Base-by-base conservation (phyloP, 2,329 filamentous ascomycete genomes). In the Diaporthe vaccinii region DNA sequence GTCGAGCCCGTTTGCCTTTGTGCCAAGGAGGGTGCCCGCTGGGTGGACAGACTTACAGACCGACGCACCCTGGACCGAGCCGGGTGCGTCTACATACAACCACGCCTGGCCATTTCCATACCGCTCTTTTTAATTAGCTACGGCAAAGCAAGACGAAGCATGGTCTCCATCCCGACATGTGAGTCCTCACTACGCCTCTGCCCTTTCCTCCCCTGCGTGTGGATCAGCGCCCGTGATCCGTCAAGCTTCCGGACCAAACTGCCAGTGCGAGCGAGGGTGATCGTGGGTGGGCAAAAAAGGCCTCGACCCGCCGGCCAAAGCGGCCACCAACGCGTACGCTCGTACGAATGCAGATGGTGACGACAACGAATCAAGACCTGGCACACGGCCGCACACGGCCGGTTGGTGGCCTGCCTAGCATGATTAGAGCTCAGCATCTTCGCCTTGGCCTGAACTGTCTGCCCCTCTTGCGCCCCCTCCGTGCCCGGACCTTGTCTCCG, bases 271-370 rank as follows among this genome's bases (percentile, higher is more conserved):
- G 46, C 62, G 22, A 39, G 31, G 44, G 46, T 49, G 61, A 36
- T 12, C 41, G 44, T 51, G 41, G 62, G 25, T 28, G 62, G 41
- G 62, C 44, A 25, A 22, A 67, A 36, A 12, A 36, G 62, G 44
- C 65, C 65, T 69, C 49, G 65, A 69, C 49, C 65, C n/a, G 65
- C 34, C 65, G 49, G 65, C 49, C 65, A 69, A 55, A 69, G 65
- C 65, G 65, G 65, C 65, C 65, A 69, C 65, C 65, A 69, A 69
- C 65, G 17, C 65, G 65, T 34, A 69, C 65, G 65, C 65, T 69
- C 65, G 31, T 55, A 55, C 65, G 65, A 69, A 69, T 55, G 65
- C 65, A 69, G 65, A 39, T 55, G 34, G 41, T 69, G 49, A 39
- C 65, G 65, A 39, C 65, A 28, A 55, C 65, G 65, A 69, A 69